Evolutionary conservation across 2,329 filamentous ascomycete species (phyloP).

Genomic region (Penicillium occitanis): DNA sequence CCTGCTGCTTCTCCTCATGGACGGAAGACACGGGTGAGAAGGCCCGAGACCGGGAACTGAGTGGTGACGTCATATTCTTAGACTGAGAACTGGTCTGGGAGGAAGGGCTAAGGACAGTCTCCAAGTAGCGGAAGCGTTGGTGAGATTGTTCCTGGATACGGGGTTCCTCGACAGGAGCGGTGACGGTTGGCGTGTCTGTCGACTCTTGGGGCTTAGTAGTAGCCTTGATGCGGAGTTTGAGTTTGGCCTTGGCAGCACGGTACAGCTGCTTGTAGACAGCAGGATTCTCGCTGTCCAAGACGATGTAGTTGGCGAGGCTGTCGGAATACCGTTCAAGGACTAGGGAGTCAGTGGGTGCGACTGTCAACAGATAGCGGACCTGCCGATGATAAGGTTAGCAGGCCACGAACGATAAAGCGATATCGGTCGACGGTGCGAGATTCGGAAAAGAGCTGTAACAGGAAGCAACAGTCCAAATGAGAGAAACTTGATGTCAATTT

Average conservation of each 20-base stretch:
- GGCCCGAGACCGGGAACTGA: neutral
- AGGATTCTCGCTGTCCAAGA: slow-evolving; percentile 72
- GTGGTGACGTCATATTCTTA: slow-evolving; percentile 13
- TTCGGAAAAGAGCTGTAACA: neutral
- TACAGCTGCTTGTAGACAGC: slow-evolving; percentile 95
- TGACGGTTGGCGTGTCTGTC: neutral
- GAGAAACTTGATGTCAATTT: neutral
- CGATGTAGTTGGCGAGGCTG: slow-evolving; percentile 77
- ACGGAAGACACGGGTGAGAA: neutral
- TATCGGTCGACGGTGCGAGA: neutral
- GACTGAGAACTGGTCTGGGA: slow-evolving; percentile 16
- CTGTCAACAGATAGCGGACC: slow-evolving; percentile 68
- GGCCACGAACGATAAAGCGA: neutral
- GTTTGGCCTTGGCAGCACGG: slow-evolving; percentile 94
- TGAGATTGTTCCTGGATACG: slow-evolving; percentile 24
- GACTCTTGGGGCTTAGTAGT: slow-evolving; percentile 42
- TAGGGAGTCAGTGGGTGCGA: slow-evolving; percentile 62
- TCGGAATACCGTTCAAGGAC: slow-evolving; percentile 93
- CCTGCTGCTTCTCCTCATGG: slow-evolving; percentile 14
- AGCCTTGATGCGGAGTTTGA: slow-evolving; percentile 87
- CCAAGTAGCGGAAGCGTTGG: slow-evolving; percentile 42
- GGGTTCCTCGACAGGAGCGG: slow-evolving; percentile 19
- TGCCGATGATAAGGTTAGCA: slow-evolving; percentile 38
- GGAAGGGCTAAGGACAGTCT: slow-evolving; percentile 42
- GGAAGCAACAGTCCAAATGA: neutral